Evolutionary conservation across 768 basidiomycete species (phyloP), one percentile per base, ranked within the genome.

Genomic region (Ramaria rubella): DNA sequence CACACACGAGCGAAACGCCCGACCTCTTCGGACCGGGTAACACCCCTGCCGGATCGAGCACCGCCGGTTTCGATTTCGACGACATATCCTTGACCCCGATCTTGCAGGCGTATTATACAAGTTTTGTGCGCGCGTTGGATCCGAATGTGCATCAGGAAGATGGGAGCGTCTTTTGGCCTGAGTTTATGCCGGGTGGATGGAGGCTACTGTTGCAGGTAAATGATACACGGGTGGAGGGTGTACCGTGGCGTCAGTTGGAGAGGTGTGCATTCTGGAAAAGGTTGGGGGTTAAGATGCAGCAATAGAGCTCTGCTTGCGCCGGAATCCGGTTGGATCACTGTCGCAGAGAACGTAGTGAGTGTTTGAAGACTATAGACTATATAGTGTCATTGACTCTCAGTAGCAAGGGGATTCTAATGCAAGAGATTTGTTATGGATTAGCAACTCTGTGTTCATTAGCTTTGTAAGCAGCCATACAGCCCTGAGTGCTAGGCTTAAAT

Each of bases 131-230:
- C 21, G 26, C 23, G 19, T 27, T 56, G 30, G 55, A 56, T 24
- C 55, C 55, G 1, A 83, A 86, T 64, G 80, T 76, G 59, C 83
- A 86, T 71, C 83, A 82, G 83, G 52, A 63, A 77, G 70, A 17
- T 14, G 53, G 26, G 21, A 58, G 58, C n/a, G 50, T 58, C 12
- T 58, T 48, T 52, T 53, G 58, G 52, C 51, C 52, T 21, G 21
- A 48, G 17, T 52, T 45, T 48, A 24, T n/a, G n/a, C n/a, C 14
- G 11, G 29, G 29, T 26, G 15, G 44, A 2, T 19, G 31, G 40
- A 43, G 52, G 24, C 29, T 58, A 6, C 34, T 58, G n/a, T 21
- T 58, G 45, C 51, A 58, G 30, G 52, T 54, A 15, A 58, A 58
- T 44, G 58, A 38, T 12, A 58, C 58, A n/a, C 40, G 15, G 15